Conservation (phyloP, 352 stramenopile species). For the Phytopythium aichiense region DNA sequence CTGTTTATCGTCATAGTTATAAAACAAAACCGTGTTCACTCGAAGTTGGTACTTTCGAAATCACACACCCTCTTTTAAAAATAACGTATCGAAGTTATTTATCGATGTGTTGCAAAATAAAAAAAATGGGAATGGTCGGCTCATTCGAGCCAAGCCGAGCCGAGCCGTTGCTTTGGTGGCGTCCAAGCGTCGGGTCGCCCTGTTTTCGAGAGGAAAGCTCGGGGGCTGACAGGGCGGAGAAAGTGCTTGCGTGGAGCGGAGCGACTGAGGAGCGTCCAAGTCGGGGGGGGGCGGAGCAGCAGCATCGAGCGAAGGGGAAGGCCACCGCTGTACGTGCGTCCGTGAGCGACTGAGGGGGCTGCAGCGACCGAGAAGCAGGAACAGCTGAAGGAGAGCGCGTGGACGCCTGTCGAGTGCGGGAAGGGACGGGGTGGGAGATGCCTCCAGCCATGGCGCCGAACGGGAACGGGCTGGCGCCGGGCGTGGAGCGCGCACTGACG, state of each 20-base stretch:
- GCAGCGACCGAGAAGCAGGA: background rate
- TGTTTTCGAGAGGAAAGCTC: background rate
- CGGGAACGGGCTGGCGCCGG: constrained; percentile 7
- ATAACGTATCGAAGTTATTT: too few species aligned
- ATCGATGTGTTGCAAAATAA: too few species aligned
- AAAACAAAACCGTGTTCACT: too few species aligned
- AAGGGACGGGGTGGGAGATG: background rate
- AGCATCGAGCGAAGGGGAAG: background rate
- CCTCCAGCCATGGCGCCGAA: constrained; percentile 6
- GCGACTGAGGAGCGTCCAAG: background rate
- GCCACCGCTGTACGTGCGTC: background rate
- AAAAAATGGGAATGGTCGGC: too few species aligned
- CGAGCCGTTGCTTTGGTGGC: background rate
- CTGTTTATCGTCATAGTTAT: too few species aligned
- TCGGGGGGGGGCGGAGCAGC: background rate
- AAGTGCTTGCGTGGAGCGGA: background rate
- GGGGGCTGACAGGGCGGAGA: background rate
- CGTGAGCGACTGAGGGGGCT: background rate
- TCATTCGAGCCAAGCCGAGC: too few species aligned
- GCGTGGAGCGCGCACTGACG: constrained; percentile 12
- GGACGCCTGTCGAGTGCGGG: background rate
- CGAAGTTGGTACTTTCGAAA: too few species aligned
- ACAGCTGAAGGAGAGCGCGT: background rate
- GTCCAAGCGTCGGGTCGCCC: background rate
- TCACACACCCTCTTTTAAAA: too few species aligned